Percentiles rank a stretch among this genome's conserved stretches.
Evolutionary conservation across 371 early-diverging fungal species (phyloP).

Genomic region (Circinella minor): DNA sequence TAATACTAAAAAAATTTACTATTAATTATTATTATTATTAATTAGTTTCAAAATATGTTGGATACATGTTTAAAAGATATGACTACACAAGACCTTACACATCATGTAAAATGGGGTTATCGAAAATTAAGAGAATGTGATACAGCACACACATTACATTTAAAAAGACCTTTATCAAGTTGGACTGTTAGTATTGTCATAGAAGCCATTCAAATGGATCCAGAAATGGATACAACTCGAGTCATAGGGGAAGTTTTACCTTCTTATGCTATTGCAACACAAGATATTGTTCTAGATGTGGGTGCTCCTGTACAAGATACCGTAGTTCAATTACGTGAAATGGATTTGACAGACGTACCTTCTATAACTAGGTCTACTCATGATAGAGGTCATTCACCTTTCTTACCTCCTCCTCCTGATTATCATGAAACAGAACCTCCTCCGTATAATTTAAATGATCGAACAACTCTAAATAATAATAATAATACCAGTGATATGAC

Average conservation of each 20-base stretch:
- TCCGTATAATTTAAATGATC: background rate
- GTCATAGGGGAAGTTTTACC: conserved; percentile 33
- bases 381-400: background rate
- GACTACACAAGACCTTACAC: conserved; percentile 31
- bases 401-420: conserved; percentile 1
- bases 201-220: conserved; percentile 36
- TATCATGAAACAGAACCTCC: conserved; percentile 6
- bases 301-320: conserved; percentile 25
- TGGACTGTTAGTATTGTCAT: conserved; percentile 36
- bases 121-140: conserved; percentile 38
- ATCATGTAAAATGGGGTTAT: conserved; percentile 42
- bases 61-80: conserved; percentile 38
- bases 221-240: conserved; percentile 29
- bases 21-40: too few species aligned
- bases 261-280: conserved; percentile 32
- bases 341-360: conserved; percentile 8
- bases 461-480: too few species aligned
- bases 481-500: too few species aligned
- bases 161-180: conserved; percentile 19
- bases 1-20: too few species aligned
- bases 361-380: background rate
- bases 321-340: background rate
- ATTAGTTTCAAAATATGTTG: conserved; percentile 40
- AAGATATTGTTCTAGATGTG: conserved; percentile 42
- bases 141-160: conserved; percentile 24